A percentile compares a stretch with the other conserved stretches of the same genome.
phyloP scores from a whole-genome alignment of 257 asterid species.

The Hygrophila difformis region DNA sequence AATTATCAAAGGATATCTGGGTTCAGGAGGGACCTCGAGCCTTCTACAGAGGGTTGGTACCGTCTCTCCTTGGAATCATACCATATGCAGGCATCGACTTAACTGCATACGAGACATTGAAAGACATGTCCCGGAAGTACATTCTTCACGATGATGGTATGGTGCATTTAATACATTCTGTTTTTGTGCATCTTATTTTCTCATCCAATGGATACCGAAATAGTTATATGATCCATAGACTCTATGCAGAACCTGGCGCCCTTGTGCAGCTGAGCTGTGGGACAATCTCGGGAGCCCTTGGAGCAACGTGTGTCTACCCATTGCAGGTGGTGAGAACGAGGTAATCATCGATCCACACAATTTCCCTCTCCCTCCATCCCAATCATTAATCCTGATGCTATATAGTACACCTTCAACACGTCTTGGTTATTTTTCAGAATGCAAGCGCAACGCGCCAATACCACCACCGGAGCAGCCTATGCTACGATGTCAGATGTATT shows the following conservation, averaged over 20 bases:
- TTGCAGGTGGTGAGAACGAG: conserved; percentile 94
- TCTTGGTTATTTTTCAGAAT: conserved; percentile 44
- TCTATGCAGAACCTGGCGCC: conserved; percentile 86
- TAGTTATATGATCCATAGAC: not conserved
- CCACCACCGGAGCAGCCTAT: conserved; percentile 12
- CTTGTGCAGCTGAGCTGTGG: conserved; percentile 89
- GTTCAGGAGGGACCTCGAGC: conserved; percentile 91
- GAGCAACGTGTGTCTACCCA: conserved; percentile 96
- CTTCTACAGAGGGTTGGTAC: conserved; percentile 79
- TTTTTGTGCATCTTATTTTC: conserved; percentile 11
- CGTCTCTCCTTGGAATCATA: conserved; percentile 89
- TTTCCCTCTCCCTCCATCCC: not conserved
- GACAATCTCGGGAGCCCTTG: conserved; percentile 87
- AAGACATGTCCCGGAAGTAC: conserved; percentile 73
- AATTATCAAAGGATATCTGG: conserved; percentile 75
- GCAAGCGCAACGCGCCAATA: conserved; percentile 69
- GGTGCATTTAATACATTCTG: conserved; percentile 13
- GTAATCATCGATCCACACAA: conserved; percentile 35
- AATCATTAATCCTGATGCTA: too few species aligned
- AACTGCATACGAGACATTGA: conserved; percentile 83
- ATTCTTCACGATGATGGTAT: conserved; percentile 77
- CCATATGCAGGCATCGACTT: conserved; percentile 95
- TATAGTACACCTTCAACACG: too few species aligned
- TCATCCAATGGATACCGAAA: not conserved
- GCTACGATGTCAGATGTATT: conserved; percentile 70